Conservation (phyloP, 345 rosid species). For the Trapa incisa region DNA sequence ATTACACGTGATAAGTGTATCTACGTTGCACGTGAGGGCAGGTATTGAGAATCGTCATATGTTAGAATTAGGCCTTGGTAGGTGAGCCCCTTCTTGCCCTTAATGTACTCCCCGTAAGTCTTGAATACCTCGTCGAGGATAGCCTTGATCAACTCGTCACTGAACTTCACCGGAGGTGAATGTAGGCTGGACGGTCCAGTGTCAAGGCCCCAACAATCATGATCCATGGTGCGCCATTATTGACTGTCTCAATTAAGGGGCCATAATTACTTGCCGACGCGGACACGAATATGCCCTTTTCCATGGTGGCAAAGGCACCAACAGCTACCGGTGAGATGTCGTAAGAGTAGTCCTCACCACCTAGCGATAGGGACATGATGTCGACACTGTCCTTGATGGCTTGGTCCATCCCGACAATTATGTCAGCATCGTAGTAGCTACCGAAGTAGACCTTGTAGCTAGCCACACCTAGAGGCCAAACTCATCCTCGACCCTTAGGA, state of each 20-base stretch:
- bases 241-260: slow-evolving; percentile 36
- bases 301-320: slow-evolving; percentile 63
- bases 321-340: slow-evolving; percentile 54
- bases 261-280: slow-evolving; percentile 79
- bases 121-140: slow-evolving; percentile 94
- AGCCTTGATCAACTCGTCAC: slow-evolving; percentile 90
- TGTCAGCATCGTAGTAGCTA: slow-evolving; percentile 56
- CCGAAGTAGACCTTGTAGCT: slow-evolving; percentile 64
- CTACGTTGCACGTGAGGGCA: no score
- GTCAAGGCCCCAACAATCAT: slow-evolving; percentile 90
- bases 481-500: slow-evolving; percentile 2
- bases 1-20: no score
- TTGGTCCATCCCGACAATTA: slow-evolving; percentile 75
- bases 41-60: slow-evolving; percentile 91
- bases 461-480: slow-evolving; percentile 23
- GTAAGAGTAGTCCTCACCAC: slow-evolving; percentile 35
- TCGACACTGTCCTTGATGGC: slow-evolving; percentile 79
- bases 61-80: slow-evolving; percentile 78
- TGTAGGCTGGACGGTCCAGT: slow-evolving; percentile 64
- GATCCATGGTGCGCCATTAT: slow-evolving; percentile 86
- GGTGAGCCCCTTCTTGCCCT: slow-evolving; percentile 68
- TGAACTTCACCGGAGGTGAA: slow-evolving; percentile 63
- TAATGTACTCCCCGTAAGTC: slow-evolving; percentile 84
- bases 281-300: slow-evolving; percentile 70
- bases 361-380: slow-evolving; percentile 73